Base-by-base conservation (phyloP, 1,139 yeast species). In the Yamadazyma dushanensis region DNA sequence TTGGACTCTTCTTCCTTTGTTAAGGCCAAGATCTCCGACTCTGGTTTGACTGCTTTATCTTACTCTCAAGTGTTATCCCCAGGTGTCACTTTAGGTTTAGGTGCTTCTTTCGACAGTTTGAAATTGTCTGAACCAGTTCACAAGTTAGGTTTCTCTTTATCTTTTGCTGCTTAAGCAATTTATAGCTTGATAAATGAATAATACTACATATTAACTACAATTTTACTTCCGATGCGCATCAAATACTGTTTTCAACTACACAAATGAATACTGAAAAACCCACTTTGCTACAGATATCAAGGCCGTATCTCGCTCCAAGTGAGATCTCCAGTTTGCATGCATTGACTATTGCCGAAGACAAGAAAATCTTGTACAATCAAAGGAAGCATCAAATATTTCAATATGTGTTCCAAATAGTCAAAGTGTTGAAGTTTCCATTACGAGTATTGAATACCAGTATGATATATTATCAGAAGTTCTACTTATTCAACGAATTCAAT, bases 91-190 rank as follows among this genome's bases (percentile, higher is more conserved):
- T 77, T 92, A 59, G 99, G 99, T 66, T 80, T 94, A 53, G 99
- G 98, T 78, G 84, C 95, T 59, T 88, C 96, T 51, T 84, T 94
- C 69, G 97, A 92, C 68, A 95, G 97, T 55, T 81, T 89, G 72
- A 87, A 92, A 73, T 80, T 92, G 63, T 83, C 89, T 65, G 97
- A 90, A 77, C 89, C 97, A 51, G 96, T 94, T 60, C 98, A 92
- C 83, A 90, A 94, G 82, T 78, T 92, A 59, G 98, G 98, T 70
- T 78, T 87, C 76, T 87, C 96, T 44, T 78, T 92, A 68, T 79
- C 96, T 51, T 90, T 90, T 75, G 73, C 92, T 56, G 94, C 95
- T 63, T 88, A 82, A 23, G n/a, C 13, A 10, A 20, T 27, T 16
- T 27, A 19, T 27, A 27, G 30, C 13, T 16, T 11, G 30, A 27